These are phyloP conservation scores for Penicillium arizonense DNA, from an alignment of 495 filamentous ascomycete species.

Conservation along the genomic window DNA sequence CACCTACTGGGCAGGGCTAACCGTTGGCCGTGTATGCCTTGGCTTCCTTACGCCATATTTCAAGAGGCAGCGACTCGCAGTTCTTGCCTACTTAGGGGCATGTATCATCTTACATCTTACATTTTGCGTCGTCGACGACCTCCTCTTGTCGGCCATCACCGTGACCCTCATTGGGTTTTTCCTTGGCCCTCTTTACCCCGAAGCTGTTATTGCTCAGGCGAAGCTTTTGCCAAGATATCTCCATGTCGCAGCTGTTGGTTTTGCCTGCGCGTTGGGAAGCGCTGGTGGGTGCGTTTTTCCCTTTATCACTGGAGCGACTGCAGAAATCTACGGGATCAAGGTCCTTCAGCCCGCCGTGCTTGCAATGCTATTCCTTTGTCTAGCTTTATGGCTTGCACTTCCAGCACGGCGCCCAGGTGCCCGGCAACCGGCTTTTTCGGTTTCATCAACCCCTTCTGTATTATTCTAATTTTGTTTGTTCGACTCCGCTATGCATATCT, in stretches of 20 bases:
- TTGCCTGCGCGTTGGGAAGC: slow-evolving; percentile 67
- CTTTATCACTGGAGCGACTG: slow-evolving; percentile 3
- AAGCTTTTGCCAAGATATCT: slow-evolving; percentile 69
- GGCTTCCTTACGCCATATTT: background rate
- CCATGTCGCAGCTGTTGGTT: slow-evolving; percentile 73
- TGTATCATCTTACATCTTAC: slow-evolving; percentile 49
- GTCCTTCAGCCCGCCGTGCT: slow-evolving; percentile 3
- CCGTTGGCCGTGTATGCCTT: slow-evolving; percentile 1
- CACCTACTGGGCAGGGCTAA: slow-evolving; percentile 10
- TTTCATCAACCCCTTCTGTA: background rate
- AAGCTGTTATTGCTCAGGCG: slow-evolving; percentile 66
- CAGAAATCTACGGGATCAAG: background rate
- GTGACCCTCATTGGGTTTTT: slow-evolving; percentile 65
- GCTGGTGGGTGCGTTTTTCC: slow-evolving; percentile 5
- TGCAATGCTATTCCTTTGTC: background rate
- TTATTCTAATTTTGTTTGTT: background rate
- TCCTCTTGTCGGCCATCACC: slow-evolving; percentile 60
- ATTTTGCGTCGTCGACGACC: slow-evolving; percentile 61
- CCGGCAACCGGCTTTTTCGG: background rate
- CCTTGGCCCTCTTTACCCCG: slow-evolving; percentile 59
- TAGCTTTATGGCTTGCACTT: background rate
- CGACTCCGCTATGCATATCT: slow-evolving; percentile 2
- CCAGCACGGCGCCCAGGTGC: background rate
- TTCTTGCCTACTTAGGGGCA: slow-evolving; percentile 42
- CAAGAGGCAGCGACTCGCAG: slow-evolving; percentile 35